phyloP scores from a whole-genome alignment of 1,284 basidiomycete species.

The Vanrija sp. region DNA sequence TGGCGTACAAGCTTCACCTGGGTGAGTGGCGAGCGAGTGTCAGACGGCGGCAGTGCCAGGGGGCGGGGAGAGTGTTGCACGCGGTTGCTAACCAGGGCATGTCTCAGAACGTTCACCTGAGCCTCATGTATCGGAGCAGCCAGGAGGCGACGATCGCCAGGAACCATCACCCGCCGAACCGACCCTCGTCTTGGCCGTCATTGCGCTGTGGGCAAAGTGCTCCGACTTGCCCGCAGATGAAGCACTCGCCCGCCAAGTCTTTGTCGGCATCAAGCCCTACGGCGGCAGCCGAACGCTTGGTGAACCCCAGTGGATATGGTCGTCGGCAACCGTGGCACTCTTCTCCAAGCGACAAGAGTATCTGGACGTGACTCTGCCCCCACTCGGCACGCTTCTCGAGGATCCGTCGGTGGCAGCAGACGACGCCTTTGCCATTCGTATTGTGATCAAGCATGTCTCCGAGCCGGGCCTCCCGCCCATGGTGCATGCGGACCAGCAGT shows the following conservation, averaged over 20 bases:
- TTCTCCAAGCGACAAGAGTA: conserved; percentile 64
- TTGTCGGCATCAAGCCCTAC: conserved; percentile 66
- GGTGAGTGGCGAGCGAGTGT: conserved; percentile 19
- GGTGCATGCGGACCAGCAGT: conserved; percentile 59
- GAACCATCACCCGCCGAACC: conserved; percentile 11
- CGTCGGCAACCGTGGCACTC: conserved; percentile 64
- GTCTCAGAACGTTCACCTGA: conserved; percentile 8
- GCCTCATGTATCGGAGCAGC: background rate
- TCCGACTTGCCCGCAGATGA: conserved; percentile 15
- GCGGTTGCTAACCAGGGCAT: conserved; percentile 10
- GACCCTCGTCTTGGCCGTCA: conserved; percentile 18
- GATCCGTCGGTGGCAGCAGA: conserved; percentile 58
- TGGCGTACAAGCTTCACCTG: conserved; percentile 61
- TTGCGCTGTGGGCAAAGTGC: conserved; percentile 16
- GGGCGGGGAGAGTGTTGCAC: no score
- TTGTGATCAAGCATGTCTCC: conserved; percentile 60
- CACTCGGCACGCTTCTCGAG: conserved; percentile 60
- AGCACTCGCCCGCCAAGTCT: conserved; percentile 63
- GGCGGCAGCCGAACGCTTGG: conserved; percentile 61
- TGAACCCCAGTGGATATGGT: conserved; percentile 69
- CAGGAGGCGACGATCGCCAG: background rate
- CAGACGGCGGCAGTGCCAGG: background rate
- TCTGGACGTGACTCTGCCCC: conserved; percentile 66
- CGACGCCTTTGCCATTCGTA: conserved; percentile 64
- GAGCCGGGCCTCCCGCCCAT: conserved; percentile 44